Conservation (phyloP, 2,329 filamentous ascomycete species). For the Trichoderma gracile region DNA sequence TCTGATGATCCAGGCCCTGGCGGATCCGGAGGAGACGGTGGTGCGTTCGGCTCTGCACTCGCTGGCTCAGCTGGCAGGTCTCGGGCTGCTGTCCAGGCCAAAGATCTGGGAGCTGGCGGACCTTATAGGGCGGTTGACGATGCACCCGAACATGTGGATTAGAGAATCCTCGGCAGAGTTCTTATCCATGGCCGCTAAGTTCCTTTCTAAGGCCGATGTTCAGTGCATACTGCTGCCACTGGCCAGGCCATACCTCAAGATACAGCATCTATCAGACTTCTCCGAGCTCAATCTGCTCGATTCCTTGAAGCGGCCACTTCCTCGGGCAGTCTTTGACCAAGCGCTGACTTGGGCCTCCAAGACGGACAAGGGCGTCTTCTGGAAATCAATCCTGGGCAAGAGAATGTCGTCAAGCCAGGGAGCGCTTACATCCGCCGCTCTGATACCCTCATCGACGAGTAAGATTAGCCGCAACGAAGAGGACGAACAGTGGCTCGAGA, state of each 20-base stretch:
- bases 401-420: slow-evolving; percentile 65
- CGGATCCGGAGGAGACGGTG: slow-evolving; percentile 90
- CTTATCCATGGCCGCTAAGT: slow-evolving; percentile 72
- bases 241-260: slow-evolving; percentile 78
- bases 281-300: slow-evolving; percentile 76
- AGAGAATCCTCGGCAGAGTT: slow-evolving; percentile 86
- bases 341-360: slow-evolving; percentile 83
- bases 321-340: slow-evolving; percentile 79
- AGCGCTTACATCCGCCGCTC: slow-evolving; percentile 51
- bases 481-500: slow-evolving; percentile 89
- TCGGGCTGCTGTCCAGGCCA: slow-evolving; percentile 81
- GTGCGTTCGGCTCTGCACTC: slow-evolving; percentile 88
- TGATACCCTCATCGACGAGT: slow-evolving; percentile 58
- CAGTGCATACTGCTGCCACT: slow-evolving; percentile 82
- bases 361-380: slow-evolving; percentile 79
- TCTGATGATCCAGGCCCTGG: slow-evolving; percentile 91
- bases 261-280: slow-evolving; percentile 64
- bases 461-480: slow-evolving; percentile 79
- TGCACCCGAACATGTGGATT: slow-evolving; percentile 96
- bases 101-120: slow-evolving; percentile 88
- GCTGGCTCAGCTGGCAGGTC: slow-evolving; percentile 80
- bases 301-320: slow-evolving; percentile 76
- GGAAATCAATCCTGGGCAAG: slow-evolving; percentile 73
- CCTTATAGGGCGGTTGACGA: slow-evolving; percentile 77
- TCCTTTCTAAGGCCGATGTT: slow-evolving; percentile 75